Conservation (phyloP, 768 basidiomycete species). For the Hypsizygus marmoreus region DNA sequence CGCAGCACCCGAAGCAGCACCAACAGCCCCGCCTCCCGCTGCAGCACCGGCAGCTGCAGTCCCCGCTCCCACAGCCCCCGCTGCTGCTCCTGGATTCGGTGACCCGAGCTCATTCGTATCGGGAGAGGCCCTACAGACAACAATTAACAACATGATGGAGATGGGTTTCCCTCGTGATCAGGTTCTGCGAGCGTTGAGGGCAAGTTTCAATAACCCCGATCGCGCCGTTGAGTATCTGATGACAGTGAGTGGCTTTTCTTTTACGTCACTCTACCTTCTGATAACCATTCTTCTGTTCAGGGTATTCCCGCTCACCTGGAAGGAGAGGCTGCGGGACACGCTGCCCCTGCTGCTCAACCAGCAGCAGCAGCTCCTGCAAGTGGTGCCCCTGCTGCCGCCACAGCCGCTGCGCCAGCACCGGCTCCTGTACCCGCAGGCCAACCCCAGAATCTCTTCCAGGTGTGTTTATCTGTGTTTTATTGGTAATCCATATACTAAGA, state of each 20-base stretch:
- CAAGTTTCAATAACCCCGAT: constrained; percentile 97
- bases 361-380: constrained; percentile 38
- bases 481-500: neutral
- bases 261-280: constrained; percentile 2
- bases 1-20: constrained; percentile 28
- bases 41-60: constrained; percentile 16
- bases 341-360: constrained; percentile 36
- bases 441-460: constrained; percentile 89
- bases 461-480: constrained; percentile 29
- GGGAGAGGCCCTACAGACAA: constrained; percentile 72
- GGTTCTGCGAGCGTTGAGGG: constrained; percentile 82
- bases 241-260: constrained; percentile 55
- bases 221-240: constrained; percentile 98
- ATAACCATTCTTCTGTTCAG: constrained; percentile 38
- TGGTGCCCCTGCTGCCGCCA: constrained; percentile 32
- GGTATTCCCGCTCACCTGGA: constrained; percentile 78
- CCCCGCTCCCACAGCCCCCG: constrained; percentile 30
- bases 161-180: constrained; percentile 94
- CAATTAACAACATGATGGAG: constrained; percentile 82
- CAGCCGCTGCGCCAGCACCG: constrained; percentile 32
- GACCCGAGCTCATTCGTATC: constrained; percentile 68
- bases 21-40: constrained; percentile 34
- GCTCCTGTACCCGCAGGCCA: constrained; percentile 37
- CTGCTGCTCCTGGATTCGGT: constrained; percentile 41
- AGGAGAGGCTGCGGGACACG: constrained; percentile 42